A percentile compares a stretch with the other conserved stretches of the same genome.
These are phyloP conservation scores for Termitomyces bulborhizus DNA, from an alignment of 768 basidiomycete genomes.

Conservation along the genomic window DNA sequence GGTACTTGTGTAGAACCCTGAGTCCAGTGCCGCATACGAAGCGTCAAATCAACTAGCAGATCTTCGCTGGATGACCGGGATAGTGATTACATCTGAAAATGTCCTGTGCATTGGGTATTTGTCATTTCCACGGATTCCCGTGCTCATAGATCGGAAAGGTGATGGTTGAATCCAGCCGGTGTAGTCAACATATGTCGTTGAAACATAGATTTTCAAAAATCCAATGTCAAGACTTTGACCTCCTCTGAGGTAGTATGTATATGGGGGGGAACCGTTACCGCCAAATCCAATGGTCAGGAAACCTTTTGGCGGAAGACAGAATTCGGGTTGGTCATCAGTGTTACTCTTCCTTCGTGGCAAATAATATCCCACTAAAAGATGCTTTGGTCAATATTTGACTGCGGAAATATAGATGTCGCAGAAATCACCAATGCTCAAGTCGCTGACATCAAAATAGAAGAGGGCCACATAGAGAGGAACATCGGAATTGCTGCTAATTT, in stretches of 20 bases:
- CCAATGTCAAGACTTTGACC: slow-evolving; percentile 31
- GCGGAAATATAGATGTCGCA: background rate
- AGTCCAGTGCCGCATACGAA: no score
- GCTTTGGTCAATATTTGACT: background rate
- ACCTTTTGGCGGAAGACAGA: background rate
- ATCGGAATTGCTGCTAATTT: background rate
- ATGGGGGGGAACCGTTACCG: slow-evolving; percentile 24
- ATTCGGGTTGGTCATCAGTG: background rate
- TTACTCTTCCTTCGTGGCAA: background rate
- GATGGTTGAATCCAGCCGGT: no score
- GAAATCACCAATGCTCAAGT: background rate
- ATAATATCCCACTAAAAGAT: background rate
- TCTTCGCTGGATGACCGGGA: background rate
- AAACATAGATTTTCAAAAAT: slow-evolving; percentile 37
- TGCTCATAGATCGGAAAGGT: slow-evolving; percentile 19
- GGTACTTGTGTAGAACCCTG: no score
- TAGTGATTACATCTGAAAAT: background rate
- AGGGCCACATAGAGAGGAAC: background rate
- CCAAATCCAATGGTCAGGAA: slow-evolving; percentile 35
- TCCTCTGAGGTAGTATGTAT: slow-evolving; percentile 23
- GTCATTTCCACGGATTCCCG: no score
- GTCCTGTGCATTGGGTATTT: background rate
- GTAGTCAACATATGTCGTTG: slow-evolving; percentile 30
- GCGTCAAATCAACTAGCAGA: no score
- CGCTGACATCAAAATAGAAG: background rate